Evolutionary conservation across 345 rosid genomes (phyloP), one percentile per base, ranked within the genome.

Genomic region (Streptanthus diversifolius): DNA sequence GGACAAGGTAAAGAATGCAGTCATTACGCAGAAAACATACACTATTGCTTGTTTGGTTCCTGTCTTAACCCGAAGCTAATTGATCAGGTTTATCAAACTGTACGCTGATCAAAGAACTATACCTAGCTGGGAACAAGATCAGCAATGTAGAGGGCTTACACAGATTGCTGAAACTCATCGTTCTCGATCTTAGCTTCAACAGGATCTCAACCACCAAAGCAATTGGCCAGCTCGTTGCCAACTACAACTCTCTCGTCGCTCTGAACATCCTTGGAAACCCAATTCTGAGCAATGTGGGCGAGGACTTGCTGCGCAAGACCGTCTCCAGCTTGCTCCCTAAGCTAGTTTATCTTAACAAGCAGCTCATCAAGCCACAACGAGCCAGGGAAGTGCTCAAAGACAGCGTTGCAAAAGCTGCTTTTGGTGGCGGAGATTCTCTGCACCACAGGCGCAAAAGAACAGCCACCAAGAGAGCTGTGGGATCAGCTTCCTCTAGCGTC

Each of bases 171-270:
- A 95, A 95, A 87, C 83, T 95, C 63, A 85, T 88, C 3, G 90
- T 89, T 61, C 65, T 95, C 5, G 99, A 95, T 83, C 77, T 89
- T 68, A 88, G 99, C 82, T 95, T 95, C 86, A 89, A 91, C 86
- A 95, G 88, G 91, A 88, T 95, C 66, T 84, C 95, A 5, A 91
- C 99, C 43, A 73, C 89, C 8, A 89, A 88, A 74, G 87, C 90
- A 22, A 81, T 95, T 8, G 95, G 96, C 4, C 99, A 91, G 87
- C 91, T 95, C 9, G 97, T 91, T 40, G 91, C 96, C 4, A 89
- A 89, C 82, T 93, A 89, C 87, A 82, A 84, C 77, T 80, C 99
- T 13, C 72, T 93, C 54, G 80, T 82, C 45, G 98, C 96, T 60
- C 55, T 93, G 32, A 93, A 89, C 76, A 84, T 93, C 14, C 62